Evolutionary conservation across 2,329 filamentous ascomycete genomes (phyloP).

Genomic region (Neurospora sp.): DNA sequence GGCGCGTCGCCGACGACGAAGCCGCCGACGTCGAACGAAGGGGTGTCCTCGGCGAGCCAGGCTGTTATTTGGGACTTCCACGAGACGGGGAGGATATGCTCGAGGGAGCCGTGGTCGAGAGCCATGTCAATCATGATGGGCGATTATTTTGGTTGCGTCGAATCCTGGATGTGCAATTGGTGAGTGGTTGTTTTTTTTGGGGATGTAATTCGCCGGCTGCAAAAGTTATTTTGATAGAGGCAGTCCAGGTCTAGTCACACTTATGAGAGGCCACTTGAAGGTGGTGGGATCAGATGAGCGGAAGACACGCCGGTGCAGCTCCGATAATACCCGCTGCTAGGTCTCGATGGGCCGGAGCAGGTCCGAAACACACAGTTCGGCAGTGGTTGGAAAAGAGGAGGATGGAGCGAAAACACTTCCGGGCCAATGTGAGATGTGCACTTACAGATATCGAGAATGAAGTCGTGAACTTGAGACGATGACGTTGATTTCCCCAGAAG

Average conservation of each 20-base stretch:
- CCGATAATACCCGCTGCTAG: background rate
- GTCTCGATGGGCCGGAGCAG: background rate
- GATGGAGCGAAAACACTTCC: background rate
- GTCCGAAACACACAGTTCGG: background rate
- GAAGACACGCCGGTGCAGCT: background rate
- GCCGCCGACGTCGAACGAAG: conserved; percentile 92
- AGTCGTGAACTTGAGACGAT: background rate
- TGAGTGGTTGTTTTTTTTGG: background rate
- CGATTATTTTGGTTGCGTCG: background rate
- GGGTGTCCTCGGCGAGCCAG: conserved; percentile 95
- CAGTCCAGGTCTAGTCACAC: background rate
- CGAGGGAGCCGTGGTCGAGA: conserved; percentile 34
- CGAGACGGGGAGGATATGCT: conserved; percentile 70
- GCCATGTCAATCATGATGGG: conserved; percentile 15
- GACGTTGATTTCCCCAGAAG: background rate
- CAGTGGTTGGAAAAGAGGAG: background rate
- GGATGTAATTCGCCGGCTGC: background rate
- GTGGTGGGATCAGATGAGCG: background rate
- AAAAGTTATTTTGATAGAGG: background rate
- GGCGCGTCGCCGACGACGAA: conserved; percentile 77
- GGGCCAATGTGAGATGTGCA: background rate
- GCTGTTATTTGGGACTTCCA: conserved; percentile 71
- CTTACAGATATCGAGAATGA: background rate
- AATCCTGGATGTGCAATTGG: background rate
- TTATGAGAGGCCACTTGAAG: background rate